These are phyloP conservation scores for Heliamphora exappendiculata DNA, from an alignment of 148 eudicot species.

Conservation along the genomic window DNA sequence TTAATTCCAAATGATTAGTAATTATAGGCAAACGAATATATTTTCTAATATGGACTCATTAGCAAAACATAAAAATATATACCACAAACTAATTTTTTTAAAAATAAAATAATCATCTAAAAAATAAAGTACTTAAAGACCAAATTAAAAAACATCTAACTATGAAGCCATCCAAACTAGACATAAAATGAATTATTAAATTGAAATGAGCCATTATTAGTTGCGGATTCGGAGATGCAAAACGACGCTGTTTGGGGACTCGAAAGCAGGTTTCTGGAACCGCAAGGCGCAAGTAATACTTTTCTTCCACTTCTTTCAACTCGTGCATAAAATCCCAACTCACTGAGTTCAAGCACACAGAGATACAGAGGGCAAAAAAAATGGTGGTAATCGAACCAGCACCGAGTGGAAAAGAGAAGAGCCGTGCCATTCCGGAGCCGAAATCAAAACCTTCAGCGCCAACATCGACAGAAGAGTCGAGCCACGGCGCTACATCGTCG, in stretches of 20 bases:
- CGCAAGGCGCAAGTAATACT: not conserved
- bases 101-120: too few species aligned
- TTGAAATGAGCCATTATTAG: too few species aligned
- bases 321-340: not conserved
- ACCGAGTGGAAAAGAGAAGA: conserved; percentile 12
- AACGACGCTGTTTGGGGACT: not conserved
- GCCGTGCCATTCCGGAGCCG: conserved; percentile 3
- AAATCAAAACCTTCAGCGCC: not conserved
- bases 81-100: too few species aligned
- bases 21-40: too few species aligned
- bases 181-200: too few species aligned
- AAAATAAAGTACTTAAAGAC: too few species aligned
- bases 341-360: not conserved
- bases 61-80: too few species aligned
- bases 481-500: conserved; percentile 8
- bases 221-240: too few species aligned
- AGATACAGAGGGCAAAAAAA: not conserved
- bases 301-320: not conserved
- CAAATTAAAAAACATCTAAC: too few species aligned
- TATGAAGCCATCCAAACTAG: too few species aligned
- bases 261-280: not conserved
- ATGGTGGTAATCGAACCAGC: conserved; percentile 52
- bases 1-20: too few species aligned
- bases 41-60: too few species aligned
- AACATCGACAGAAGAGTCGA: not conserved